Evolutionary conservation across 2,329 filamentous ascomycete species (phyloP).

Genomic region (Sporothrix sp.): DNA sequence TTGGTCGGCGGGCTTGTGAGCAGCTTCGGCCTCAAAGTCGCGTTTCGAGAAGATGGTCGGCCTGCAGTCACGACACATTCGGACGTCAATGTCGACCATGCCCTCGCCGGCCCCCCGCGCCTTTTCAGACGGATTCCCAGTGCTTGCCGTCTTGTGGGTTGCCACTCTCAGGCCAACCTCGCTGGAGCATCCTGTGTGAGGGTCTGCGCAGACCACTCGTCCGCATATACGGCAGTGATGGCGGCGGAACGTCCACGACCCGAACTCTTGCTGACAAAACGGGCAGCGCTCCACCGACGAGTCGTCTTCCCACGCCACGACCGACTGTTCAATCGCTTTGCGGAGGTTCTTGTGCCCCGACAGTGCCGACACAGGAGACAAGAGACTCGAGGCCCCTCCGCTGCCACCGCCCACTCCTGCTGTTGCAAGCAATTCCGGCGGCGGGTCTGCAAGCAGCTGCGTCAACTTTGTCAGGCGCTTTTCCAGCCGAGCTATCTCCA

Average conservation of each 20-base stretch:
- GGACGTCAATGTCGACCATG: slow-evolving; percentile 65
- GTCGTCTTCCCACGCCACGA: slow-evolving; percentile 95
- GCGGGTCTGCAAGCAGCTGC: slow-evolving; percentile 63
- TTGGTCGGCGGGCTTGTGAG: slow-evolving; percentile 61
- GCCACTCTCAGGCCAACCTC: slow-evolving; percentile 75
- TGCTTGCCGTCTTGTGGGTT: slow-evolving; percentile 32
- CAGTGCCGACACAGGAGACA: slow-evolving; percentile 52
- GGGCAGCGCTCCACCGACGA: slow-evolving; percentile 70
- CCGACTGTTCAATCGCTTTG: slow-evolving; percentile 77
- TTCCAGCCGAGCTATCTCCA: slow-evolving; percentile 83
- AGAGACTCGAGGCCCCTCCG: slow-evolving; percentile 32
- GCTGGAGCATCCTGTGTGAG: slow-evolving; percentile 70
- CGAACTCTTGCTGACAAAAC: slow-evolving; percentile 93
- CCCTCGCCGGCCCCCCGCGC: slow-evolving; percentile 20
- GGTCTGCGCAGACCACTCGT: slow-evolving; percentile 84
- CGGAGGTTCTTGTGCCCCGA: slow-evolving; percentile 63
- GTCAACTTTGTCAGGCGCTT: slow-evolving; percentile 88
- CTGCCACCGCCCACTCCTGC: not conserved
- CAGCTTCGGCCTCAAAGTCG: slow-evolving; percentile 65
- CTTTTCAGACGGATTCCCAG: slow-evolving; percentile 19
- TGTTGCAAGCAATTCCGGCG: slow-evolving; percentile 26
- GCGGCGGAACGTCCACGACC: slow-evolving; percentile 80
- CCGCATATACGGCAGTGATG: slow-evolving; percentile 95
- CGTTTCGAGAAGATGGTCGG: slow-evolving; percentile 51
- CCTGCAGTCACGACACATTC: slow-evolving; percentile 87